Base-by-base conservation (phyloP, 805 yeast species). In the Yarrowia sp. region DNA sequence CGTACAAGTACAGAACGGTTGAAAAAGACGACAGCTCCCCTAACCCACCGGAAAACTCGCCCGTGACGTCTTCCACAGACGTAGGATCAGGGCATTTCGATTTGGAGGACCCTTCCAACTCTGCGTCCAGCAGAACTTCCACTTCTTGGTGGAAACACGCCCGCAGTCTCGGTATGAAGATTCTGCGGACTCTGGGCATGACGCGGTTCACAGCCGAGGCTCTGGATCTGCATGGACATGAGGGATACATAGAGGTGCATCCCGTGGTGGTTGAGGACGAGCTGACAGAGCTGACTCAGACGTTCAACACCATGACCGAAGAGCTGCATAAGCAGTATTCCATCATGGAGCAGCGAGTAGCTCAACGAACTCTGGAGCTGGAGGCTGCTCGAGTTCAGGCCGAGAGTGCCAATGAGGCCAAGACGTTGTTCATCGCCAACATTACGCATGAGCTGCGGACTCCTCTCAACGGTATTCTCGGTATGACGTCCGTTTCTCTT, bases 401-500 rank as follows among this genome's bases (percentile, higher is more conserved):
- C 3, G 80, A 76, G 48, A 84, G 88, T 36, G 98, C 99, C 1
- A 93, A 92, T 75, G 97, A 90, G 71, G 97, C 98, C 4, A 95
- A 93, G 73, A 90, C 97, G 7, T 89, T 90, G 12, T 91, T 91
- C 73, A 89, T 91, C 72, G 96, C 97, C n/a, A 92, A 91, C 71
- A 90, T 91, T 32, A 89, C 96, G 0, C 97, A 91, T 74, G 99
- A 93, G 77, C 81, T 93, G 71, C 82, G 98, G 69, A 93, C 98
- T 0, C 99, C 99, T 1, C 78, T 93, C 70, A 93, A 95, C 75
- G 99, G 98, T 74, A 93, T 93, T 30, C 78, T 95, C 65, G 99
- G 99, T 66, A 90, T 93, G 96, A 88, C 98, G 0, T 88, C 96
- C 1, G 89, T 93, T 64, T 92, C 97, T 1, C 84, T 90, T 87